Base-by-base conservation (phyloP, 441 rosid genomes). In the Biscutella auriculata region DNA sequence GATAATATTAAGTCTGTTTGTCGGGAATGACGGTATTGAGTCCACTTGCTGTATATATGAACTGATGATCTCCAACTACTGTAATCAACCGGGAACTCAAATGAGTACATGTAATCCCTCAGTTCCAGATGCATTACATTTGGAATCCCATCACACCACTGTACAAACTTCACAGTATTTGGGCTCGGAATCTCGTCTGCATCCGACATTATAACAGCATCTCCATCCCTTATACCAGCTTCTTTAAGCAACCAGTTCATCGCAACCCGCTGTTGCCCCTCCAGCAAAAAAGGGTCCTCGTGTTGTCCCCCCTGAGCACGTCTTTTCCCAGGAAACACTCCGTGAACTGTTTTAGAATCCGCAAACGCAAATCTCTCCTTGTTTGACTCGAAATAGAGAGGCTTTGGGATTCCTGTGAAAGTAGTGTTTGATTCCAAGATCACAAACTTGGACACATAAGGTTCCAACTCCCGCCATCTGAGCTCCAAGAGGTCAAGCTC, bases 181-280 rank as follows among this genome's bases (percentile, higher is more conserved):
- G 83, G 95, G 55, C 95, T 88, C 6, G 93, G 98, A 51, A 91
- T 79, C 82, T 91, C 95, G 37, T 91, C 95, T 0, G 86, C 59
- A 36, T 91, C 96, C 0, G 98, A 75, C 85, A 85, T 83, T 9
- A 91, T 82, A 53, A 91, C 72, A 13, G 79, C 73, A 60, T 88
- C 96, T 0, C 90, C 95, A 16, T 65, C 55, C 2, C 80, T 62
- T 33, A 91, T 73, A 23, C 90, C 88, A 2, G 98, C 79, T 29
- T 25, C 63, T 6, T 13, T 71, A 9, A 91, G 73, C 75, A 91
- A 63, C 30, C 74, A 60, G 59, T 80, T 88, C 91, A 88, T 85
- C 2, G 82, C 82, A 17, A 41, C 36, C 2, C 96, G 74, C 67
- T 91, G 95, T 58, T 61, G 55, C 3, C 78, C 63, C 43, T 91